Evolutionary conservation across 2,329 filamentous ascomycete genomes (phyloP).

Genomic region (Colletotrichum phormii): DNA sequence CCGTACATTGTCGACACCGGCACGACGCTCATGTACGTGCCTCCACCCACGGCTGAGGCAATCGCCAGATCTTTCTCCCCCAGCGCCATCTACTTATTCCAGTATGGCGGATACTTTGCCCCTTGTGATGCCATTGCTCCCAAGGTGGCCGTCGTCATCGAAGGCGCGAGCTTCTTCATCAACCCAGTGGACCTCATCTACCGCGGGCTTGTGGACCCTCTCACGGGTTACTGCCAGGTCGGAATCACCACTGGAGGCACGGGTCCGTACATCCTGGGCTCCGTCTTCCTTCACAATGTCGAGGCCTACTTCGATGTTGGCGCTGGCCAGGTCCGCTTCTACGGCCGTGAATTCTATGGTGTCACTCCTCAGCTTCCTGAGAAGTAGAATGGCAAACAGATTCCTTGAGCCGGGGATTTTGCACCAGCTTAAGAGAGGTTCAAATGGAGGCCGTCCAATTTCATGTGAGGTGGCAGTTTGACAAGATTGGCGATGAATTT

Average conservation of each 20-base stretch:
- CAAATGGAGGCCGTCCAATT: not conserved
- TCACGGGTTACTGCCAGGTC: conserved; percentile 61
- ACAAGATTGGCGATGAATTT: not conserved
- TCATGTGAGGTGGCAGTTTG: not conserved
- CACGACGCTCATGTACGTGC: conserved; percentile 63
- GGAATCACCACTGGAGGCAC: conserved; percentile 56
- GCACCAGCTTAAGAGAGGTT: not conserved
- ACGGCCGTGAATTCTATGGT: conserved; percentile 40
- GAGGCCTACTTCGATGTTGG: conserved; percentile 62
- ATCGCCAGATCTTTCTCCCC: conserved; percentile 61
- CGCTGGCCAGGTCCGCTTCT: conserved; percentile 59
- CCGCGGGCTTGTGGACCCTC: conserved; percentile 54
- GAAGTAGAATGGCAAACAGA: not conserved
- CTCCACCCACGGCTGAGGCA: conserved; percentile 60
- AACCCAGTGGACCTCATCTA: conserved; percentile 62
- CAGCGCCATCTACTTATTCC: conserved; percentile 57
- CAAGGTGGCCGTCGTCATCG: conserved; percentile 57
- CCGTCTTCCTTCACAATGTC: conserved; percentile 63
- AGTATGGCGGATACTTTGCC: conserved; percentile 61
- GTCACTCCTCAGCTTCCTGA: conserved; percentile 27
- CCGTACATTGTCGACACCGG: conserved; percentile 65
- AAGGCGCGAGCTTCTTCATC: conserved; percentile 56
- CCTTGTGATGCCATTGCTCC: conserved; percentile 60
- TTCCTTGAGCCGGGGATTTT: not conserved
- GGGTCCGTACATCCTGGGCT: conserved; percentile 62